Evolutionary conservation across 2,329 filamentous ascomycete genomes (phyloP).

Genomic region (Gremmenia infestans): DNA sequence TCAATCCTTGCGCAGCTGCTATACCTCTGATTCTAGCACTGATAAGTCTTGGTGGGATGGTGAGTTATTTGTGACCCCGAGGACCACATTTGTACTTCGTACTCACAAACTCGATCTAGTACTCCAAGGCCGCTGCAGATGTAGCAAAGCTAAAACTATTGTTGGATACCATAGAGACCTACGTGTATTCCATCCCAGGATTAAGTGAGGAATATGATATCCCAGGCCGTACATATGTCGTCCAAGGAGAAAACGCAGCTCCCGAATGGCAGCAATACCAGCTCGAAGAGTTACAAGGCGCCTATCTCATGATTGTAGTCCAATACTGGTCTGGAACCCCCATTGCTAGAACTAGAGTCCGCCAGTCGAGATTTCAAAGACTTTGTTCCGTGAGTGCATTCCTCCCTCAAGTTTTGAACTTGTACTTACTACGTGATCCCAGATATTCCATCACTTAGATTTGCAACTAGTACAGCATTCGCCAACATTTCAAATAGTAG

Average conservation of each 20-base stretch:
- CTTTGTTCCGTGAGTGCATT: slow-evolving; percentile 24
- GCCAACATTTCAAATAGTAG: slow-evolving; percentile 20
- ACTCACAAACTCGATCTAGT: slow-evolving; percentile 16
- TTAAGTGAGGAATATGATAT: slow-evolving; percentile 28
- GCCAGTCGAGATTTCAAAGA: slow-evolving; percentile 27
- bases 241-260: slow-evolving; percentile 18
- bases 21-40: slow-evolving; percentile 27
- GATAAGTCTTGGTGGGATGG: slow-evolving; percentile 30
- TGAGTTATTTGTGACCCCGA: slow-evolving; percentile 6
- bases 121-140: slow-evolving; percentile 22
- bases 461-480: slow-evolving; percentile 25
- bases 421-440: background rate
- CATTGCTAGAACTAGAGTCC: slow-evolving; percentile 25
- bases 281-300: slow-evolving; percentile 30
- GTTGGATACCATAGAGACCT: slow-evolving; percentile 26
- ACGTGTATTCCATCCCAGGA: slow-evolving; percentile 26
- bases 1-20: slow-evolving; percentile 27
- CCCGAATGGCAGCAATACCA: slow-evolving; percentile 30
- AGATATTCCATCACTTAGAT: slow-evolving; percentile 28
- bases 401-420: background rate
- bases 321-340: slow-evolving; percentile 30
- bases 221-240: slow-evolving; percentile 23
- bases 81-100: background rate
- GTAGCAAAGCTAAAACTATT: slow-evolving; percentile 21
- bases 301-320: slow-evolving; percentile 29